Evolutionary conservation across 2,329 filamentous ascomycete genomes (phyloP).

Genomic region (Clarireedia sp.): DNA sequence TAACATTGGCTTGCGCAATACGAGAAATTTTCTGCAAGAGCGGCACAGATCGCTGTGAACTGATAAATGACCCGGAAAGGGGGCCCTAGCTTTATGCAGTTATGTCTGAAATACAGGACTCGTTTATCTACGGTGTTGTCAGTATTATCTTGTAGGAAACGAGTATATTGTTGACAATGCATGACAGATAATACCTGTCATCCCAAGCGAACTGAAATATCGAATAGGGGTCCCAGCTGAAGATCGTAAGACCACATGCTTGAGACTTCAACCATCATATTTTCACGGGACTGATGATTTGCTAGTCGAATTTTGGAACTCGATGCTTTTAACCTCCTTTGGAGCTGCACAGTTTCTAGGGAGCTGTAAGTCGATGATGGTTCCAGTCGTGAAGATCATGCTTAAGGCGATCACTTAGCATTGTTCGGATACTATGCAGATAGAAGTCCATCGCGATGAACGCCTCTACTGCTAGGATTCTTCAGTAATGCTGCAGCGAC

Average conservation of each 20-base stretch:
- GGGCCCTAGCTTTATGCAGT: no score
- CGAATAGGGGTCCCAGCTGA: constrained; percentile 42
- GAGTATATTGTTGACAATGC: no score
- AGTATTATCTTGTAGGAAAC: not conserved
- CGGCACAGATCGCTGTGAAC: no score
- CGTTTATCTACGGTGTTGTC: constrained; percentile 49
- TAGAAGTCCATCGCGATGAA: constrained; percentile 49
- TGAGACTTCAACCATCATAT: not conserved
- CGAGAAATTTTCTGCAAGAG: no score
- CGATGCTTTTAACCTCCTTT: constrained; percentile 61
- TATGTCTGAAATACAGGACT: constrained; percentile 33
- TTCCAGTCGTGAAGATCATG: not conserved
- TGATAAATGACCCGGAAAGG: no score
- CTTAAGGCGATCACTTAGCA: not conserved
- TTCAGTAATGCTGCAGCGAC: constrained; percentile 35
- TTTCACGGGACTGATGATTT: constrained; percentile 14
- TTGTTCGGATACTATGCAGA: constrained; percentile 39
- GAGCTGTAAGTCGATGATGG: constrained; percentile 23
- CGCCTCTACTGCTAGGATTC: constrained; percentile 55
- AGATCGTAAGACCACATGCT: constrained; percentile 13
- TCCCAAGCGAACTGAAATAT: constrained; percentile 56
- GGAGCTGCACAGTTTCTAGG: constrained; percentile 56
- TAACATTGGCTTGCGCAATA: no score
- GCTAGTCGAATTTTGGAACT: constrained; percentile 60
- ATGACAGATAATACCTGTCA: constrained; percentile 54